phyloP scores from a whole-genome alignment of 1,284 basidiomycete species.

The Ceratobasidium sp. region DNA sequence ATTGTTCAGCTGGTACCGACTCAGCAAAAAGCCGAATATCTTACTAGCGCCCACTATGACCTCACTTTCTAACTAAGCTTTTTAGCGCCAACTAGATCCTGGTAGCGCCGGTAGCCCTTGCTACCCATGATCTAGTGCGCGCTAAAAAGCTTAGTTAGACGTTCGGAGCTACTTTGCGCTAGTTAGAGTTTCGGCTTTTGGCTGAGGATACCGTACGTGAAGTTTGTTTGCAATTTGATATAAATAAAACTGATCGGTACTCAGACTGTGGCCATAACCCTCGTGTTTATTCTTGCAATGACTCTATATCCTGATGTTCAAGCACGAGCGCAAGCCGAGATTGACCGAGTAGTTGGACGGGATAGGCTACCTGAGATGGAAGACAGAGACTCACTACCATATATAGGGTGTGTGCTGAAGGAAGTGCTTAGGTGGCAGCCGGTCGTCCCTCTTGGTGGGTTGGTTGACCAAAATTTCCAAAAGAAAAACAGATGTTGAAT shows the following conservation, averaged over 20 bases:
- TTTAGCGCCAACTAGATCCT: too few species aligned
- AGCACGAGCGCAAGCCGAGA: conserved; percentile 25
- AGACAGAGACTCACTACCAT: conserved; percentile 20
- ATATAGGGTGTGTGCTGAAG: conserved; percentile 15
- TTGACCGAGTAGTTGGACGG: conserved; percentile 32
- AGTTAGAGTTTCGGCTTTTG: too few species aligned
- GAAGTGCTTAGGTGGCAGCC: conserved; percentile 33
- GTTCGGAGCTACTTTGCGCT: too few species aligned
- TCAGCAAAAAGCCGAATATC: too few species aligned
- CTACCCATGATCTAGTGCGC: too few species aligned
- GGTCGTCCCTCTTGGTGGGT: conserved; percentile 31
- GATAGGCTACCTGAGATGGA: conserved; percentile 34
- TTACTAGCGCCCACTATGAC: too few species aligned
- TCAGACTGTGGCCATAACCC: not conserved
- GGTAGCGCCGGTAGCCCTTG: too few species aligned
- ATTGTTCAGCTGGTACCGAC: conserved; percentile 13
- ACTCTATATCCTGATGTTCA: conserved; percentile 36
- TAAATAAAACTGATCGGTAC: not conserved
- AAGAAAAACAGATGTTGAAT: too few species aligned
- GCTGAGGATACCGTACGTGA: conserved; percentile 29
- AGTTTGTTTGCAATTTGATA: not conserved
- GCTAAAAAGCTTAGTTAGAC: too few species aligned
- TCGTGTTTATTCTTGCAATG: conserved; percentile 34
- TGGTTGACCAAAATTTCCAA: not conserved
- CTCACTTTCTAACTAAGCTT: too few species aligned